Base-by-base conservation (phyloP, 176 grass and related monocot genomes). In the Triticum urartu region DNA sequence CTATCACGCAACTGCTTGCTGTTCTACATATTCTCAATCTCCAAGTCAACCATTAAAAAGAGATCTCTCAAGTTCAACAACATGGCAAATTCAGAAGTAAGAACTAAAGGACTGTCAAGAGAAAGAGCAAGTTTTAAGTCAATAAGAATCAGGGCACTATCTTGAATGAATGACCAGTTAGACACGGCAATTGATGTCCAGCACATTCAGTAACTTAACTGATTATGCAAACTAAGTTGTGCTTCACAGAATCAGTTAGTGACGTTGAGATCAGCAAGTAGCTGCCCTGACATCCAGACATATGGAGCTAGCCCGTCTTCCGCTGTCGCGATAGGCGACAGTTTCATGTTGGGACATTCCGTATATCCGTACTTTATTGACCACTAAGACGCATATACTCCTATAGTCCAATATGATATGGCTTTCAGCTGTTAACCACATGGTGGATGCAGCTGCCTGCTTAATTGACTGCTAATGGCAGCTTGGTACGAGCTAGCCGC, bases 221-320 rank as follows among this genome's bases (percentile, higher is more conserved):
- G 56, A 24, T 20, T 75, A 22, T 52, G 11, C 54, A 64, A 14
- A 48, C 12, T 48, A 48, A 48, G 45, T 13, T 48, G 0, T 48
- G 45, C 12, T 36, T 7, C 84, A 35, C 38, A 20, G n/a, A 47
- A 3, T 38, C 71, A 63, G 40, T 64, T 60, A 70, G 14, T 70
- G 84, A 86, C 48, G 64, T 86, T 86, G 75, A 79, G 36, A 80
- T 67, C 87, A 68, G n/a, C 68, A 64, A 85, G 79, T 34, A 34
- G 33, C 87, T 67, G 60, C 77, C 69, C 80, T 48, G 18, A 43
- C 38, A 61, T 76, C 75, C 77, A 61, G 70, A 81, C 87, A 83
- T 70, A 71, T 79, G 65, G 82, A 85, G 33, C 72, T 32, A 42
- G 24, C 34, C 13, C 24, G 42, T 47, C 82, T 80, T 74, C 75